These are phyloP conservation scores for Pluteus cervinus DNA, from an alignment of 768 basidiomycete species.

Conservation along the genomic window DNA sequence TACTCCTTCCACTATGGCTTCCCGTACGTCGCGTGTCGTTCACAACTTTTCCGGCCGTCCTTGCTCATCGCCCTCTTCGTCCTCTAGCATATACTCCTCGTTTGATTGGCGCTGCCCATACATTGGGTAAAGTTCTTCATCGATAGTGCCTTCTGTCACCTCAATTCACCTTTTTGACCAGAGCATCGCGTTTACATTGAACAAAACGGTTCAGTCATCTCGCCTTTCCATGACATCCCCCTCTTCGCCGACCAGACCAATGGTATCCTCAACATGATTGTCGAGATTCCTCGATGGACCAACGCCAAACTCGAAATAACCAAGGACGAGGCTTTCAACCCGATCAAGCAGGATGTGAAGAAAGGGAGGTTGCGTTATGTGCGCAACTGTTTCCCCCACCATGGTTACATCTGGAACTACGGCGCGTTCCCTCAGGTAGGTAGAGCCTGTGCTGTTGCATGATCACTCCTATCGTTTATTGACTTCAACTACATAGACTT, in stretches of 20 bases:
- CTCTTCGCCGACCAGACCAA: slow-evolving; percentile 95
- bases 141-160: slow-evolving; percentile 11
- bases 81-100: slow-evolving; percentile 63
- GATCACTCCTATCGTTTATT: too few species aligned
- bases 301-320: slow-evolving; percentile 99
- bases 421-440: slow-evolving; percentile 96
- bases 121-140: slow-evolving; percentile 61
- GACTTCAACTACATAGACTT: slow-evolving; percentile 64
- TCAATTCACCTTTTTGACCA: slow-evolving; percentile 29
- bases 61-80: slow-evolving; percentile 8
- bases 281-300: slow-evolving; percentile 98
- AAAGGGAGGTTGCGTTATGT: slow-evolving; percentile 95
- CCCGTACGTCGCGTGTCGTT: slow-evolving; percentile 36
- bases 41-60: slow-evolving; percentile 10
- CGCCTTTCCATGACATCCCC: slow-evolving; percentile 94
- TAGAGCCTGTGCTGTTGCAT: too few species aligned
- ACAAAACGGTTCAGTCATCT: slow-evolving; percentile 77
- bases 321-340: slow-evolving; percentile 98
- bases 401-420: slow-evolving; percentile 99
- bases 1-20: slow-evolving; percentile 42
- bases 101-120: slow-evolving; percentile 85
- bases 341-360: slow-evolving; percentile 99
- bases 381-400: slow-evolving; percentile 99
- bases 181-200: slow-evolving; percentile 96
- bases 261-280: slow-evolving; percentile 98